Conservation (phyloP, 2,329 filamentous ascomycete genomes). For the Chrysoporthe cubensis region DNA sequence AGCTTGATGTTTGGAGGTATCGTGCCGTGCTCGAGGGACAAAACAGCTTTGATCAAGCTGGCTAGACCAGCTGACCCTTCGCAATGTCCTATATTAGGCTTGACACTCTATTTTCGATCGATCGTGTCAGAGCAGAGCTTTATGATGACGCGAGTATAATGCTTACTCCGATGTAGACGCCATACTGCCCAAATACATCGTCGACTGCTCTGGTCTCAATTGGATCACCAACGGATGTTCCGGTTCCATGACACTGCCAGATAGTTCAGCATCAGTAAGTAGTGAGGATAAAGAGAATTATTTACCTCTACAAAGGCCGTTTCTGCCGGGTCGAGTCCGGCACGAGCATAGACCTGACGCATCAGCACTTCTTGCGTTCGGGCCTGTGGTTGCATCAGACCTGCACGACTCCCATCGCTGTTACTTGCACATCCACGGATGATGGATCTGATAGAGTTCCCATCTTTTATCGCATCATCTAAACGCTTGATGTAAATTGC, state of each 20-base stretch:
- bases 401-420: constrained; percentile 1
- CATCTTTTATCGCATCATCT: not conserved
- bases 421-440: not conserved
- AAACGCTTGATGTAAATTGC: not conserved
- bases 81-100: constrained; percentile 34
- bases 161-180: not conserved
- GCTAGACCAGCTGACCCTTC: constrained; percentile 32
- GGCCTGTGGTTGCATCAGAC: too few species aligned
- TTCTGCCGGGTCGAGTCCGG: not conserved
- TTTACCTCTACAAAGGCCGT: not conserved
- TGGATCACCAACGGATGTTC: not conserved
- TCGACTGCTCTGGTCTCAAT: not conserved
- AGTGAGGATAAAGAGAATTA: not conserved
- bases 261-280: too few species aligned
- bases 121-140: too few species aligned
- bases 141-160: too few species aligned
- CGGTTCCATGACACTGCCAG: not conserved
- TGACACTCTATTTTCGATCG: constrained; percentile 20
- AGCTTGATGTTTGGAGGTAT: not conserved
- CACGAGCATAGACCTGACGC: not conserved
- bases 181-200: not conserved
- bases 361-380: not conserved
- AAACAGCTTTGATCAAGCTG: constrained; percentile 32
- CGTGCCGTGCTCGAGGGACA: constrained; percentile 16
- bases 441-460: not conserved